Evolutionary conservation across 371 early-diverging fungal genomes (phyloP), one percentile per base, ranked within the genome.

Genomic region (Zancudomyces culisetae): DNA sequence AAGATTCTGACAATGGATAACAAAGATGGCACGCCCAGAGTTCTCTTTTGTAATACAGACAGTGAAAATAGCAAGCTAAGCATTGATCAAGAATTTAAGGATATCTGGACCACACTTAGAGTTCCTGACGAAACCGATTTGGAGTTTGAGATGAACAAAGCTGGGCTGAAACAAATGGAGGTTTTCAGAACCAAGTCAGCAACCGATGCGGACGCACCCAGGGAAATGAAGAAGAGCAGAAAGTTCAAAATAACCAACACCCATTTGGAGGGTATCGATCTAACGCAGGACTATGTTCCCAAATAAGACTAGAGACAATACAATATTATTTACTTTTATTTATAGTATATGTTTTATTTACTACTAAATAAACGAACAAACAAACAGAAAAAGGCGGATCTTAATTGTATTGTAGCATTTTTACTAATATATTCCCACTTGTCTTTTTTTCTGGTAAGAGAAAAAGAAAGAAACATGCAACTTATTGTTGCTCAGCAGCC

Each of bases 171-270:
- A 48, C 80, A 76, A 10, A 82, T 83, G 74, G 78, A 78, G 60
- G 80, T 80, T 2, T 80, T 77, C 59, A 73, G 78, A 60, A 73
- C 73, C 63, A 78, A 79, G 56, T 71, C 73, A n/a, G 66, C 69
- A 18, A 56, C 71, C 2, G 77, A 76, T 50, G n/a, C n/a, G n/a
- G 60, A 55, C 24, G 10, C 42, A 30, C 50, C n/a, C 22, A 45
- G 43, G 18, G 12, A 20, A 18, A 28, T 23, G 52, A 71, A 66
- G 65, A 70, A 2, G 27, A 51, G 46, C 27, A 57, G 87, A 49
- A 79, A 78, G 62, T 76, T 82, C 56, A 83, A 85, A 63, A 81
- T 87, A 53, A 85, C 85, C 12, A 89, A 89, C 56, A 85, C 85
- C 30, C 89, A 89, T 61, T 73, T 89, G 70, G 74, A 78, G 28